Conservation (phyloP, 2,329 filamentous ascomycete genomes). For the Penicillium vulpinum region DNA sequence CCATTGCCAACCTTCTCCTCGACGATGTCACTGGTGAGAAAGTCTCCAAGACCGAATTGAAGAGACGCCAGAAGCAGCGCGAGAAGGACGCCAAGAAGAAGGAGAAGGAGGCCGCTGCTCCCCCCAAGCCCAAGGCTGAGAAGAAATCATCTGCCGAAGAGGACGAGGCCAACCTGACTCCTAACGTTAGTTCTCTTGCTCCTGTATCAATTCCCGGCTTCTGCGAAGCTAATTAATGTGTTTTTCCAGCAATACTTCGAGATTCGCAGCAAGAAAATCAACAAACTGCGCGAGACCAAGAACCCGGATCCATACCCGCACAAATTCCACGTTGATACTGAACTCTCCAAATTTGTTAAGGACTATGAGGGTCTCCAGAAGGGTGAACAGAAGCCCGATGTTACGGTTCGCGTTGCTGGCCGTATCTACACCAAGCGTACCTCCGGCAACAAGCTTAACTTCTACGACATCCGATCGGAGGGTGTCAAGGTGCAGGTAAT, state of each 20-base stretch:
- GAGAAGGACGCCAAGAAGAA: constrained; percentile 86
- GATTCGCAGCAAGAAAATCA: constrained; percentile 81
- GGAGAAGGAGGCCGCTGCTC: constrained; percentile 72
- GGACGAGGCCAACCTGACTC: constrained; percentile 71
- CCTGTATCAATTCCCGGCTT: fast-evolving
- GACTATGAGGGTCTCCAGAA: constrained; percentile 78
- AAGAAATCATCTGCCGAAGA: constrained; percentile 63
- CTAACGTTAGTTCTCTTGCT: constrained; percentile 58
- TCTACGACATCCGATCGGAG: constrained; percentile 81
- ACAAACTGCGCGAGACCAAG: constrained; percentile 71
- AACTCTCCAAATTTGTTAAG: constrained; percentile 74
- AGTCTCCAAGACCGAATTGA: constrained; percentile 82
- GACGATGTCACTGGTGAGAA: constrained; percentile 93
- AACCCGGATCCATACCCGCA: constrained; percentile 87
- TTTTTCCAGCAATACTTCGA: constrained; percentile 80
- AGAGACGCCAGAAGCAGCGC: constrained; percentile 92
- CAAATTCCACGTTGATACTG: constrained; percentile 85
- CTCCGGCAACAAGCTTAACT: constrained; percentile 80
- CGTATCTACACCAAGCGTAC: constrained; percentile 87
- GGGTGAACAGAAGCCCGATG: constrained; percentile 76
- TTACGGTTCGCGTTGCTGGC: constrained; percentile 74
- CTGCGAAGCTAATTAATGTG: constrained; percentile 10
- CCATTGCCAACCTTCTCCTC: constrained; percentile 71
- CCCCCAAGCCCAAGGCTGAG: constrained; percentile 58
- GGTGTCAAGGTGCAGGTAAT: constrained; percentile 84